A percentile compares a stretch with the other conserved stretches of the same genome.
Evolutionary conservation across 2,329 filamentous ascomycete genomes (phyloP).

Genomic region (Hysterium pulicare): DNA sequence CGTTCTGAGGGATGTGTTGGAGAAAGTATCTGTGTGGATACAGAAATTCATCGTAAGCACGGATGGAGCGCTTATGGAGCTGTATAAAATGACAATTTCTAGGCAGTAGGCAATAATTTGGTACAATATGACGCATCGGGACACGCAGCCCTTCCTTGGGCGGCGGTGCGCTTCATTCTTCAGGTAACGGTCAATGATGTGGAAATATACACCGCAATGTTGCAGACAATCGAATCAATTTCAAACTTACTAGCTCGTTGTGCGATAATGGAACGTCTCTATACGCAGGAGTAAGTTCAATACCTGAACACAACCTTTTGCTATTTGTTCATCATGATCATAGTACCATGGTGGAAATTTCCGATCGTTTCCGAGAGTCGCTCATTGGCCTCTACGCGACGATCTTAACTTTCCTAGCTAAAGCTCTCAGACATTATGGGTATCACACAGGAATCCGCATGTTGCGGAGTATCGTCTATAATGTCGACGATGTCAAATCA

Average conservation of each 20-base stretch:
- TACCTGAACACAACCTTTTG: too few relatives aligned
- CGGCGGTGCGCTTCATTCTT: not conserved
- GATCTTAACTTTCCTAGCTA: conserved; percentile 4
- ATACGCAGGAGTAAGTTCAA: not conserved
- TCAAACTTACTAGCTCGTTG: not conserved
- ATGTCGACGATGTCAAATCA: not conserved
- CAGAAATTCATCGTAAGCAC: too few relatives aligned
- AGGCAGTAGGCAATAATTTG: not conserved
- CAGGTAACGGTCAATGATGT: conserved; percentile 1
- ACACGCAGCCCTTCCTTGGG: conserved; percentile 1
- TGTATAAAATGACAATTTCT: not conserved
- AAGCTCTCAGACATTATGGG: conserved; percentile 2
- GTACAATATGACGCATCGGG: not conserved
- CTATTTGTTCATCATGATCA: too few relatives aligned
- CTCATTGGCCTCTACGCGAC: conserved; percentile 2
- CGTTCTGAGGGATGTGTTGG: not conserved
- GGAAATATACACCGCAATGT: not conserved
- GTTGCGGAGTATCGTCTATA: not conserved
- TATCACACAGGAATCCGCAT: not conserved
- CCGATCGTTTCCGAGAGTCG: too few relatives aligned
- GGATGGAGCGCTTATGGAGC: too few relatives aligned
- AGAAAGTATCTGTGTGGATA: not conserved
- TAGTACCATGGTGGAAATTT: too few relatives aligned
- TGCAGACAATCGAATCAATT: not conserved
- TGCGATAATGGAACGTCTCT: not conserved